A percentile compares a stretch with the other conserved stretches of the same genome.
Conservation (phyloP, 768 basidiomycete genomes). For the Tephrocybe rancida region DNA sequence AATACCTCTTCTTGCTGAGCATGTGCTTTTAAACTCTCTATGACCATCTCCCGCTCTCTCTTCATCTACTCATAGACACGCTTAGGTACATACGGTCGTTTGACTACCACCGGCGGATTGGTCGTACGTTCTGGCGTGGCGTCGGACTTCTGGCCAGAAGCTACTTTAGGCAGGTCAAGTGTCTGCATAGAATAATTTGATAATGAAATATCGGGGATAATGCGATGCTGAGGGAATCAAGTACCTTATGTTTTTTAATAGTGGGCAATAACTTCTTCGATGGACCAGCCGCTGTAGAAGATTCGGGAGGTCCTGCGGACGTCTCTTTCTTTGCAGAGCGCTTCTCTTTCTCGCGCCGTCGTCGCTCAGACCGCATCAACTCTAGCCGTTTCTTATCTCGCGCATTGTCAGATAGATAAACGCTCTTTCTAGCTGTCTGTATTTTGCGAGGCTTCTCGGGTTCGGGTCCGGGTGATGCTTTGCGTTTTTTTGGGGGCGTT, state of each 20-base stretch:
- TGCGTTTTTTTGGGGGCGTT: neutral
- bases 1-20: constrained; percentile 3
- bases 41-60: constrained; percentile 5
- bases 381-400: neutral
- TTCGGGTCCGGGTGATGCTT: too few species aligned
- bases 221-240: neutral
- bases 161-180: neutral
- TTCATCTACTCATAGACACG: neutral
- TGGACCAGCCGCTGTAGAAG: neutral
- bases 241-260: neutral
- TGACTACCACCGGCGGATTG: neutral
- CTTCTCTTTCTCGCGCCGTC: too few species aligned
- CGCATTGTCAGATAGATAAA: too few species aligned
- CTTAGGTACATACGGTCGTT: neutral
- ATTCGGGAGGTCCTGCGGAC: neutral
- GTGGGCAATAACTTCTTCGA: neutral
- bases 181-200: neutral
- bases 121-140: neutral
- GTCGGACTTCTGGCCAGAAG: neutral
- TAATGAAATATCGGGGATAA: neutral
- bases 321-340: too few species aligned
- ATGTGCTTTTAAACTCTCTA: constrained; percentile 3
- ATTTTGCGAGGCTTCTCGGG: too few species aligned
- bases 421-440: too few species aligned
- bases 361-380: neutral